phyloP scores from a whole-genome alignment of 129 eudicot species.

The Lactuca saligna region DNA sequence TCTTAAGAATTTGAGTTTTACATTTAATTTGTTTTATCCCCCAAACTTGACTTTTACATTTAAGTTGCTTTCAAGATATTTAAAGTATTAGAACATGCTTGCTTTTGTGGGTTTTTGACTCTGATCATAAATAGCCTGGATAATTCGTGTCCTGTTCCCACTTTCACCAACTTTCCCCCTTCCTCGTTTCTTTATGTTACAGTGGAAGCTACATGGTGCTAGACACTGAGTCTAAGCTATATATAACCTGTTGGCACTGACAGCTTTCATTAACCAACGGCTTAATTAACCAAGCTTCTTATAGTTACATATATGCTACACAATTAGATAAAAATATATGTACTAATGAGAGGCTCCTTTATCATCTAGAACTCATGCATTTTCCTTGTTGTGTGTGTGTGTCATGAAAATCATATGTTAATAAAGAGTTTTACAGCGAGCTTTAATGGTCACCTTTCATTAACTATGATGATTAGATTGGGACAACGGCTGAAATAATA shows the following conservation, averaged over 20 bases:
- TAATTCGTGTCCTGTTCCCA: neutral
- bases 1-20: neutral
- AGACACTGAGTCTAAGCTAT: neutral
- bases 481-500: too few relatives aligned
- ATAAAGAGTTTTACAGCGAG: too few relatives aligned
- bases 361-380: too few relatives aligned
- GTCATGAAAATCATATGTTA: too few relatives aligned
- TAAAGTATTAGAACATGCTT: neutral
- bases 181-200: neutral
- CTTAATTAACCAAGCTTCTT: too few relatives aligned
- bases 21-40: neutral
- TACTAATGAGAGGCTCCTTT: too few relatives aligned
- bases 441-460: too few relatives aligned
- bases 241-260: neutral
- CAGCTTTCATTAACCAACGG: neutral
- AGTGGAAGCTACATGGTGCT: slow-evolving; percentile 1
- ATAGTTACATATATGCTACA: too few relatives aligned
- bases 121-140: slow-evolving; percentile 5
- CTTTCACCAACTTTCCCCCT: neutral
- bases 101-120: neutral
- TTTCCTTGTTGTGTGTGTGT: too few relatives aligned
- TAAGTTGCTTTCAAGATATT: neutral
- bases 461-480: too few relatives aligned
- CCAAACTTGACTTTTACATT: neutral
- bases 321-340: too few relatives aligned